Conservation (phyloP, 495 filamentous ascomycete genomes). For the Coniosporium apollinis region DNA sequence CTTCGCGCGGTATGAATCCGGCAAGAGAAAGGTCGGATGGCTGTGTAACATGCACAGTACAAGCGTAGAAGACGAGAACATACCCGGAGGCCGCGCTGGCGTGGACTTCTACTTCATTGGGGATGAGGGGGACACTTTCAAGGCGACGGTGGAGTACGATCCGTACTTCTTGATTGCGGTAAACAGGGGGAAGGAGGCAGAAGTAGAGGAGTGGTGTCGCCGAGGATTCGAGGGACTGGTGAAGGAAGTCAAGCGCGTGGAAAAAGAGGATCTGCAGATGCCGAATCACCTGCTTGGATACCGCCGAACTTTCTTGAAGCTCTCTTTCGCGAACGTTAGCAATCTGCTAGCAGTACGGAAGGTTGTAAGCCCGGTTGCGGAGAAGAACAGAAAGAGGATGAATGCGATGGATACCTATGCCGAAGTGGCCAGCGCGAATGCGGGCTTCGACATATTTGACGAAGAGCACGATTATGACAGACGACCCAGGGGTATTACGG, state of each 20-base stretch:
- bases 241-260: conserved; percentile 56
- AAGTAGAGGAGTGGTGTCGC: conserved; percentile 92
- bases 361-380: conserved; percentile 74
- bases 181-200: conserved; percentile 70
- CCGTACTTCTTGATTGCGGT: conserved; percentile 92
- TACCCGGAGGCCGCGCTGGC: conserved; percentile 66
- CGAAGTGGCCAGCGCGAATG: conserved; percentile 62
- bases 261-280: conserved; percentile 91
- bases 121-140: conserved; percentile 84
- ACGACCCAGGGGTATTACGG: conserved; percentile 65
- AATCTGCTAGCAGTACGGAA: conserved; percentile 72
- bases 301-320: conserved; percentile 65
- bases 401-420: conserved; percentile 97
- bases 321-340: conserved; percentile 72
- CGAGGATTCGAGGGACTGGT: conserved; percentile 70
- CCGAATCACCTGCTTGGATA: conserved; percentile 84
- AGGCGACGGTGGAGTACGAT: conserved; percentile 89
- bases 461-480: conserved; percentile 69
- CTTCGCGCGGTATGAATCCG: conserved; percentile 82
- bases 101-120: conserved; percentile 97
- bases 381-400: conserved; percentile 89
- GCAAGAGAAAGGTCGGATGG: conserved; percentile 77
- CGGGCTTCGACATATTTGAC: conserved; percentile 92
- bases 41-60: conserved; percentile 90
- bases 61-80: conserved; percentile 65